Conservation (phyloP, 139 green algal species). For the Medakamo hakoo region DNA sequence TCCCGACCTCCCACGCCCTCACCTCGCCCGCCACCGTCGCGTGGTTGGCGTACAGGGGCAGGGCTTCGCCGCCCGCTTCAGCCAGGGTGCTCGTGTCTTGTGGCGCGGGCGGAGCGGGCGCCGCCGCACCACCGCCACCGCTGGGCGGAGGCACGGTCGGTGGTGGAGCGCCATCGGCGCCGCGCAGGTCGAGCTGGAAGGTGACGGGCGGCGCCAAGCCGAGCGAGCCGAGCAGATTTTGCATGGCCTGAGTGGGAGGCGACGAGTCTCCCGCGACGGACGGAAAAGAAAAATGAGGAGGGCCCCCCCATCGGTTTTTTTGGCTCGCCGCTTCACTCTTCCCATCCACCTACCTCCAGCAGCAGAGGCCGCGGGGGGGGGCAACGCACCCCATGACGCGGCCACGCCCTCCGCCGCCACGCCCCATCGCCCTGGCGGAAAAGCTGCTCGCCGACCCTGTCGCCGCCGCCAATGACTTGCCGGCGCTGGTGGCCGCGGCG, state of each 20-base stretch:
- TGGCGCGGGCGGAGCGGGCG: too few relatives aligned
- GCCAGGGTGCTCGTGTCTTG: too few relatives aligned
- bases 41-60: slow-evolving; percentile 60
- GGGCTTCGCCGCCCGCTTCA: too few relatives aligned
- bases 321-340: too few relatives aligned
- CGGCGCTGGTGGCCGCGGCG: not conserved
- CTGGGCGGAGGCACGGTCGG: not conserved
- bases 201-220: not conserved
- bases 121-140: not conserved
- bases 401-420: not conserved
- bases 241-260: not conserved
- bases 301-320: too few relatives aligned
- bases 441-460: not conserved
- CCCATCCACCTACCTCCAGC: too few relatives aligned
- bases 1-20: not conserved
- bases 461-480: not conserved
- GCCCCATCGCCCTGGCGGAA: not conserved
- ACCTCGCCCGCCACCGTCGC: slow-evolving; percentile 59
- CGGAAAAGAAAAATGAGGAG: too few relatives aligned
- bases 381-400: not conserved
- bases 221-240: not conserved
- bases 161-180: too few relatives aligned
- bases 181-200: not conserved
- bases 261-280: not conserved
- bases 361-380: too few relatives aligned